Percentiles rank a stretch among this genome's conserved stretches.
These are phyloP conservation scores for Pulveroboletus sp. DNA, from an alignment of 768 basidiomycete genomes.

Conservation along the genomic window DNA sequence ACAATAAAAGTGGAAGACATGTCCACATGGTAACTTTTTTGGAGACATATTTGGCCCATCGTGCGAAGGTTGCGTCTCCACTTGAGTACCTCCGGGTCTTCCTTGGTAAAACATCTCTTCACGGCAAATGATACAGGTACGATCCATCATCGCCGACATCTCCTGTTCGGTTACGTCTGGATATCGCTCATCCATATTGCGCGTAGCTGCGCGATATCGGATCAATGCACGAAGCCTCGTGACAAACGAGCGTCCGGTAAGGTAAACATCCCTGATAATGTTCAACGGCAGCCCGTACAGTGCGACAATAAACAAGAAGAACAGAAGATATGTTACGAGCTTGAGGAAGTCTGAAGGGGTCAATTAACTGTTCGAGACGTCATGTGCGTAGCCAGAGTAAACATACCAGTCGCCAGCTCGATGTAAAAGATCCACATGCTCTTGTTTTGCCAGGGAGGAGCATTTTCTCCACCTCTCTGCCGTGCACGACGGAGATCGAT, in stretches of 20 bases:
- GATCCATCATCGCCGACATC: conserved; percentile 75
- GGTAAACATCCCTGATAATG: conserved; percentile 95
- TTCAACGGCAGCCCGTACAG: conserved; percentile 95
- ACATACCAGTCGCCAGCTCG: conserved; percentile 83
- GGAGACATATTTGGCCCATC: conserved; percentile 93
- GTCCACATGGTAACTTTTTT: conserved; percentile 95
- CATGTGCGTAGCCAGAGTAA: not conserved
- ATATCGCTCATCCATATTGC: conserved; percentile 95
- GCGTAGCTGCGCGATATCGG: conserved; percentile 90
- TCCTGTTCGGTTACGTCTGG: conserved; percentile 90
- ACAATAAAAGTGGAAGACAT: conserved; percentile 98
- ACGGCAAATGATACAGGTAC: conserved; percentile 96
- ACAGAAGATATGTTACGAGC: conserved; percentile 85
- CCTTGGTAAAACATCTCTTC: conserved; percentile 79
- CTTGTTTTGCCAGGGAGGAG: conserved; percentile 96
- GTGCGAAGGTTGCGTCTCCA: conserved; percentile 21
- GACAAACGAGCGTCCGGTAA: conserved; percentile 91
- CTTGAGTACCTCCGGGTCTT: conserved; percentile 22
- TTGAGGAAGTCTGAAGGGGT: conserved; percentile 82
- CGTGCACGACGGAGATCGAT: conserved; percentile 82
- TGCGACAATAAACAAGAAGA: conserved; percentile 92
- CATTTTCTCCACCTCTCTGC: conserved; percentile 75
- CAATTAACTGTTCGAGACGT: conserved; percentile 7
- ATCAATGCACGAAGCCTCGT: conserved; percentile 83
- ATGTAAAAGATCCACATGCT: conserved; percentile 97